Evolutionary conservation across 495 filamentous ascomycete genomes (phyloP), one percentile per base, ranked within the genome.

Genomic region (Podospora fimiseda): DNA sequence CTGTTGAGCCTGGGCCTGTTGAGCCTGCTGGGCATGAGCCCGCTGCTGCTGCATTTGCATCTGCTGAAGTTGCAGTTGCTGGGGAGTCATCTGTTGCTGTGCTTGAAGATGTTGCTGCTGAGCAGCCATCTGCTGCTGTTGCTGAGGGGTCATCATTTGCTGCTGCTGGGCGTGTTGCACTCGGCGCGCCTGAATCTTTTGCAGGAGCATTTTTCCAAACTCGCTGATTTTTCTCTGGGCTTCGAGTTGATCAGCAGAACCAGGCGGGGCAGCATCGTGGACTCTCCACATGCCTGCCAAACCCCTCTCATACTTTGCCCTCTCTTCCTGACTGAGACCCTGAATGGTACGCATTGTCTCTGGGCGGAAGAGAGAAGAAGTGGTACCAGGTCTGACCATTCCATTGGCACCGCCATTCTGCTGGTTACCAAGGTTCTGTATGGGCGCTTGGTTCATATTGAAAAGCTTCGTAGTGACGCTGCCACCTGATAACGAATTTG

Each of bases 191-290:
- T 59, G 33, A 8, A 87, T 71, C 53, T 84, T 84, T 9, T 71
- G 74, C 60, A 75, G 71, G 38, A 90, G 67, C 60, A 78, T 85
- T 49, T 78, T 74, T 0, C 86, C 80, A 46, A 91, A 80, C 14
- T 86, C 76, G 2, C 73, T 64, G 6, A 92, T 74, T 62, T 83
- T 87, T 11, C 69, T 67, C 61, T 85, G 82, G 0, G 88, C 88
- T 1, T 69, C 64, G 48, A 75, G 71, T 43, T 88, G 82, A 48
- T 85, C 80, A 1, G 68, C 50, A 2, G 73, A 79, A 14, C 80
- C 75, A 5, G 73, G 65, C 7, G 78, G 70, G n/a, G 79, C 74
- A 14, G 61, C 77, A 39, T 86, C 83, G 36, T 90, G 76, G 9
- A 73, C 60, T 13, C 73, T 66, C 77, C 84, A 89, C 9, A 90